Conservation (phyloP, 2,329 filamentous ascomycete species). For the Ampelomyces quisqualis region DNA sequence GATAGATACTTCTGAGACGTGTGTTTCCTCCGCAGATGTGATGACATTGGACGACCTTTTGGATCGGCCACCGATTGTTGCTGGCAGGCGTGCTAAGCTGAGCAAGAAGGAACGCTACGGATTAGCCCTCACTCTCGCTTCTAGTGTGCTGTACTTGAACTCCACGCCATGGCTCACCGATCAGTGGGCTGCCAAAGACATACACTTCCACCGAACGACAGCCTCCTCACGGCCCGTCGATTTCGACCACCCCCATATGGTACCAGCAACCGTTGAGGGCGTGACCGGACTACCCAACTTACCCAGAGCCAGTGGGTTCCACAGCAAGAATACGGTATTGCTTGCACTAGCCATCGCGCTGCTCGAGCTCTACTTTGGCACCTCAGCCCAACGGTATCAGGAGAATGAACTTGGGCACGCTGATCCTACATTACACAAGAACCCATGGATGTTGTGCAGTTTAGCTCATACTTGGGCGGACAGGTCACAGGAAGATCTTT, state of each 20-base stretch:
- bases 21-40: slow-evolving; percentile 14
- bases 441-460: slow-evolving; percentile 33
- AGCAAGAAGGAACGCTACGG: slow-evolving; percentile 41
- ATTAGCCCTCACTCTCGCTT: slow-evolving; percentile 41
- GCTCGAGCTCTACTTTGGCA: slow-evolving; percentile 42
- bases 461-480: slow-evolving; percentile 41
- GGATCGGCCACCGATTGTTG: slow-evolving; percentile 23
- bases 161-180: slow-evolving; percentile 42
- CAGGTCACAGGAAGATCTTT: slow-evolving; percentile 38
- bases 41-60: slow-evolving; percentile 39
- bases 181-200: slow-evolving; percentile 38
- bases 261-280: slow-evolving; percentile 12
- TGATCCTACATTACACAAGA: slow-evolving; percentile 19
- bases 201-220: slow-evolving; percentile 33
- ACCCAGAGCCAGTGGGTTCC: slow-evolving; percentile 19
- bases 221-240: slow-evolving; percentile 26
- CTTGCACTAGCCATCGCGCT: slow-evolving; percentile 39
- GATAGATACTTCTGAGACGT: slow-evolving; percentile 18
- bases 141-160: slow-evolving; percentile 40
- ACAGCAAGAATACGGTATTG: slow-evolving; percentile 40
- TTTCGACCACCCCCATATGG: slow-evolving; percentile 37
- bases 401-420: slow-evolving; percentile 18
- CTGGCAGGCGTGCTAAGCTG: slow-evolving; percentile 30
- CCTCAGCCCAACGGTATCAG: slow-evolving; percentile 35
- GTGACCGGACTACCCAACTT: slow-evolving; percentile 7